Base-by-base conservation (phyloP, 2,329 filamentous ascomycete genomes). In the Scopulariopsis brevicaulis region DNA sequence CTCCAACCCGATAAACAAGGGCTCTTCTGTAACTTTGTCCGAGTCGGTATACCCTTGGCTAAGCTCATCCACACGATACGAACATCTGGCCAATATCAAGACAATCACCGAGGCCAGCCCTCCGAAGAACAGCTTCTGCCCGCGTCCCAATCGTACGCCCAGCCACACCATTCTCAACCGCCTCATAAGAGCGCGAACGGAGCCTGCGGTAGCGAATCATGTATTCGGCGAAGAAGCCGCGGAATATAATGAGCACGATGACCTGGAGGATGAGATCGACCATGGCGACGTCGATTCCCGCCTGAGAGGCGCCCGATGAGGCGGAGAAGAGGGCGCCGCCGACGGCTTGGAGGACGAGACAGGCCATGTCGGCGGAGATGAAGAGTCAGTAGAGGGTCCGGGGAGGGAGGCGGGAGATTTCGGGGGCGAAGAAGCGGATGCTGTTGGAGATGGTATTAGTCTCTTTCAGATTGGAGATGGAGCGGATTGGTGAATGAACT, bases 41-140 rank as follows among this genome's bases (percentile, higher is more conserved):
- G 82, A 83, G 25, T 65, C 48, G 0, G n/a, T 63, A 72, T 84
- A 89, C 3, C 85, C 85, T 40, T 84, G 76, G 60, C 76, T 79
- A 57, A 89, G 71, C 74, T 89, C 86, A 6, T 79, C 80, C 37
- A 87, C 81, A 60, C 86, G 80, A 68, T 83, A 88, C 56, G 80
- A 75, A 63, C 81, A 86, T 53, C 86, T 76, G 24, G 79, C 75
- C 52, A 87, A 77, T 64, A 89, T 82, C 52, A 80, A 74, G 11
- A 85, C 53, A 35, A 83, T 82, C 11, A 83, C 75, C 14, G 79
- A 64, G 0, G 70, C 65, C 32, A 86, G 71, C 50, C 77, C 80
- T n/a, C 66, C 58, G 53, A 84, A 71, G 67, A 86, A 87, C 58
- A 66, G 51, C 15, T 62, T 65, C 62, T 69, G 59, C 15, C 72